Percentiles rank a stretch among this genome's conserved stretches.
These are phyloP conservation scores for Phytopythium boreale DNA, from an alignment of 352 stramenopile genomes.

Conservation along the genomic window DNA sequence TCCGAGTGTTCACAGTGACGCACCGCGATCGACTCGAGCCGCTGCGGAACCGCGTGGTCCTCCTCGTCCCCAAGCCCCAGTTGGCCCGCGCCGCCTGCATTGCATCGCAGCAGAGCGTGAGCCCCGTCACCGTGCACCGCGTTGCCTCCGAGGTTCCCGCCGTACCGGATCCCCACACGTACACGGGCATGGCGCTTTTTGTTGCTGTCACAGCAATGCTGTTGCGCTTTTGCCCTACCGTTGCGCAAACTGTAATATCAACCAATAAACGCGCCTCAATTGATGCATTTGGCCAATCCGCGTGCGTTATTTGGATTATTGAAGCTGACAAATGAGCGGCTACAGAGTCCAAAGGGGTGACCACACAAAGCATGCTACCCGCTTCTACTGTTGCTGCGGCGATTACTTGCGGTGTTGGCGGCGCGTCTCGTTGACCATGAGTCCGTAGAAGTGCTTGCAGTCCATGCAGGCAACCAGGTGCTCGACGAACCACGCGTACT, in stretches of 20 bases:
- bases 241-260: slow-evolving; percentile 12
- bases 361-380: no score
- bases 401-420: slow-evolving; percentile 57
- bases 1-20: background rate
- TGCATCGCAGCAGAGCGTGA: background rate
- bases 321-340: background rate
- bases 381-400: no score
- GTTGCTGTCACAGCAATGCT: no score
- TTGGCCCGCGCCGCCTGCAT: slow-evolving; percentile 56
- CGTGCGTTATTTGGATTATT: background rate
- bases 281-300: slow-evolving; percentile 2
- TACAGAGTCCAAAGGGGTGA: background rate
- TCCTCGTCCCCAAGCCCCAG: slow-evolving; percentile 50
- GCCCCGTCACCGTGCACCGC: background rate
- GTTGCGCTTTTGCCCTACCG: no score
- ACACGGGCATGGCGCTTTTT: slow-evolving; percentile 6
- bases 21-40: slow-evolving; percentile 20
- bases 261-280: background rate
- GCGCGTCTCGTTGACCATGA: slow-evolving; percentile 78
- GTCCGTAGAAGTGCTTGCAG: slow-evolving; percentile 77
- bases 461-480: slow-evolving; percentile 77
- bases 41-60: slow-evolving; percentile 58
- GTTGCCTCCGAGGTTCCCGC: no score
- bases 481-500: slow-evolving; percentile 76
- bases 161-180: slow-evolving; percentile 67